A percentile compares a stretch with the other conserved stretches of the same genome.
phyloP scores from a whole-genome alignment of 495 filamentous ascomycete genomes.

The Penicillium bialowiezense region DNA sequence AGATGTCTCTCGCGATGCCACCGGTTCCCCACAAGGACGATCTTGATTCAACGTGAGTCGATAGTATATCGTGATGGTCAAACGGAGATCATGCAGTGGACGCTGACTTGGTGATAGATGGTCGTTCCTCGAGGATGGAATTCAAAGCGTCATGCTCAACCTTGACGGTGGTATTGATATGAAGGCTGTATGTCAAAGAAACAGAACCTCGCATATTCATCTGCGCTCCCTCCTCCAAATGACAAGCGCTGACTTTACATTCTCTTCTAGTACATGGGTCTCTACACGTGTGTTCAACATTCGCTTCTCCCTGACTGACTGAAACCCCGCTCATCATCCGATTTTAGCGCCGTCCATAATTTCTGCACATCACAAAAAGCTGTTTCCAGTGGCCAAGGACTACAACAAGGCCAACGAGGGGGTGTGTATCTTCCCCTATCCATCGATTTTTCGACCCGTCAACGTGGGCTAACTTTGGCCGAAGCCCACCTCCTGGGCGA shows the following conservation, averaged over 20 bases:
- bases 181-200: conserved; percentile 62
- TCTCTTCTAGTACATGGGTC: conserved; percentile 78
- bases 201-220: neutral
- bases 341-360: conserved; percentile 83
- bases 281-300: conserved; percentile 74
- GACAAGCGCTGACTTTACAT: conserved; percentile 10
- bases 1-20: conserved; percentile 38
- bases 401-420: conserved; percentile 68
- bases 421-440: conserved; percentile 48
- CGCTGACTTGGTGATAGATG: conserved; percentile 56
- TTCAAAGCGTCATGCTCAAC: conserved; percentile 89
- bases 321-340: conserved; percentile 19
- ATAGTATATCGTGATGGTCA: neutral
- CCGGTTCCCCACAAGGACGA: conserved; percentile 74
- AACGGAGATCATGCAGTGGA: neutral
- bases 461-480: neutral
- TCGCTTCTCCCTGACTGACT: conserved; percentile 11
- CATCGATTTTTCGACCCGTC: conserved; percentile 3
- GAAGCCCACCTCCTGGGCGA: conserved; percentile 91
- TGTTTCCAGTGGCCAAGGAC: conserved; percentile 51
- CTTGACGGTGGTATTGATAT: conserved; percentile 91
- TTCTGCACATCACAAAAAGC: conserved; percentile 99
- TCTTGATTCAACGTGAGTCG: conserved; percentile 73
- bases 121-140: conserved; percentile 81
- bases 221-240: neutral